Percentiles rank a stretch among this genome's conserved stretches.
Conservation (phyloP, 257 asterid genomes). For the Lycium barbarum region DNA sequence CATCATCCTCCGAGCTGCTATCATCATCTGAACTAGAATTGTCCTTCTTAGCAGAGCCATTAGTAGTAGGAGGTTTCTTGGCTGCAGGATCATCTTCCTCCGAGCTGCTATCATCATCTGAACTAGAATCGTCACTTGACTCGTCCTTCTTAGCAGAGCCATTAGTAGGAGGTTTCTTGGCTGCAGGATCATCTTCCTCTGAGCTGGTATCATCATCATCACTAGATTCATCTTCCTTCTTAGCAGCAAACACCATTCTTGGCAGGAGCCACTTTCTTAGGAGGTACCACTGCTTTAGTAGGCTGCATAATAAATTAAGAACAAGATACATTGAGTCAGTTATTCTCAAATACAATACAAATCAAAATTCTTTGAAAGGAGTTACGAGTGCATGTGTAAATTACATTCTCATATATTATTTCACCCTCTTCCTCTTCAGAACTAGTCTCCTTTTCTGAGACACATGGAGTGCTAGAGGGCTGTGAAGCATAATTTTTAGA, state of each 20-base stretch:
- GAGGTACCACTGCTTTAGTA: conserved; percentile 26
- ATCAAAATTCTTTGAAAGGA: background rate
- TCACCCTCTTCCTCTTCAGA: conserved; percentile 63
- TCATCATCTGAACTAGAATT: too few relatives aligned
- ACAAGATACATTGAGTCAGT: background rate
- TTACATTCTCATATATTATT: conserved; percentile 50
- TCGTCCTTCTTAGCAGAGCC: background rate
- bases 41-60: too few relatives aligned
- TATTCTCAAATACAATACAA: background rate
- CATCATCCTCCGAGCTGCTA: too few relatives aligned
- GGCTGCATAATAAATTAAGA: conserved; percentile 27
- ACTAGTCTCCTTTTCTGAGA: conserved; percentile 35
- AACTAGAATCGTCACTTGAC: conserved; percentile 33
- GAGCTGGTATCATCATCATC: conserved; percentile 42
- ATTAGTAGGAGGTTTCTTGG: conserved; percentile 33
- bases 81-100: conserved; percentile 35
- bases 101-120: conserved; percentile 42
- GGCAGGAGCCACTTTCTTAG: conserved; percentile 23
- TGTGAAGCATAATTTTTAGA: background rate
- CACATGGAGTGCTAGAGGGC: conserved; percentile 15
- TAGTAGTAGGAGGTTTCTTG: conserved; percentile 31
- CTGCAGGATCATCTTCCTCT: conserved; percentile 33
- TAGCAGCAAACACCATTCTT: too few relatives aligned
- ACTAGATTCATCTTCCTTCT: conserved; percentile 34
- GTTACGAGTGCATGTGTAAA: background rate